Conservation (phyloP, 208 protist genomes). For the Borovskyia barvae region DNA sequence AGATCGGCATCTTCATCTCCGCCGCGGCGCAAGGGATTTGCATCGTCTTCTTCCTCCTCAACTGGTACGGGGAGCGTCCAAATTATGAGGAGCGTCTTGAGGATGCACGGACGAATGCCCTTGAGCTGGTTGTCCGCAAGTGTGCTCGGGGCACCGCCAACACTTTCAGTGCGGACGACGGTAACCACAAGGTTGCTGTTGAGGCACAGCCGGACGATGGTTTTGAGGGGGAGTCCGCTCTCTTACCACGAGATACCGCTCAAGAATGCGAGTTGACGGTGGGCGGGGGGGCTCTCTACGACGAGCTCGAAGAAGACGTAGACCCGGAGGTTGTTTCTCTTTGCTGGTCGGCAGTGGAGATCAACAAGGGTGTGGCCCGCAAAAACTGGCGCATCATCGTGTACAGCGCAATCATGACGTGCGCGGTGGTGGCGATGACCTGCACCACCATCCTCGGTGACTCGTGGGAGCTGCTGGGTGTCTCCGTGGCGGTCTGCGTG, state of each 20-base stretch:
- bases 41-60: slow-evolving; percentile 44
- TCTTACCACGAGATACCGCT: slow-evolving; percentile 1
- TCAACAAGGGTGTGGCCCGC: slow-evolving; percentile 19
- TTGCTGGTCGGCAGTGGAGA: slow-evolving; percentile 16
- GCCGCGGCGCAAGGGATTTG: slow-evolving; percentile 46
- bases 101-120: slow-evolving; percentile 7
- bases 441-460: slow-evolving; percentile 18
- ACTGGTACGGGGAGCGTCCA: slow-evolving; percentile 53
- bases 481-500: slow-evolving; percentile 7
- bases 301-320: slow-evolving; percentile 8
- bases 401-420: slow-evolving; percentile 28
- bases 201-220: neutral
- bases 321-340: slow-evolving; percentile 7
- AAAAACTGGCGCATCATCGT: slow-evolving; percentile 21
- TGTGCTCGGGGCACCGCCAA: no score
- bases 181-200: neutral
- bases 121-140: neutral
- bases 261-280: neutral
- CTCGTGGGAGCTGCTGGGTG: slow-evolving; percentile 14
- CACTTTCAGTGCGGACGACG: neutral
- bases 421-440: slow-evolving; percentile 21
- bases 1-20: slow-evolving; percentile 39
- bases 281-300: neutral
- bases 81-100: slow-evolving; percentile 44
- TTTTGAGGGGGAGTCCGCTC: neutral